Conservation (phyloP, 306 rosid species). For the Cucumis sativus region DNA sequence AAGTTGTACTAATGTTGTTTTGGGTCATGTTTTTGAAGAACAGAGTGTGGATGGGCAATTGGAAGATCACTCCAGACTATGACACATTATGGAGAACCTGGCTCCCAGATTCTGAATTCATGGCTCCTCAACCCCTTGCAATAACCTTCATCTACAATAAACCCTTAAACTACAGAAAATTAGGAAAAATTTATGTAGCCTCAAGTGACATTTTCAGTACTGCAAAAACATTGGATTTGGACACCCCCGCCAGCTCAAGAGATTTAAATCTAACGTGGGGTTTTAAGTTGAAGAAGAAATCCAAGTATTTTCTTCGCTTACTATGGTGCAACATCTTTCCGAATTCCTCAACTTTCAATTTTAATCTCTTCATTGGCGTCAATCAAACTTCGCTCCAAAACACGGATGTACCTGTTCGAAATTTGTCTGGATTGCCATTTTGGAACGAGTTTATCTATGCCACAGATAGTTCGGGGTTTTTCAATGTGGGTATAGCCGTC, state of each 20-base stretch:
- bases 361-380: not conserved
- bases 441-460: not conserved
- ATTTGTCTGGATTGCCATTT: not conserved
- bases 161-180: no score
- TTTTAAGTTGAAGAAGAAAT: constrained; percentile 3
- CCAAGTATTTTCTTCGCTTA: not conserved
- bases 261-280: not conserved
- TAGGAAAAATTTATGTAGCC: not conserved
- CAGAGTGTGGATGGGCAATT: not conserved
- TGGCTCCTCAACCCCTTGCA: not conserved
- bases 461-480: not conserved
- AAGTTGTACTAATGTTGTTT: no score
- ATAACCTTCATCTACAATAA: not conserved
- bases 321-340: not conserved
- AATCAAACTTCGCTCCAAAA: not conserved
- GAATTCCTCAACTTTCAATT: not conserved
- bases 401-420: accelerated
- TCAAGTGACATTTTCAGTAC: not conserved
- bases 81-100: constrained; percentile 10
- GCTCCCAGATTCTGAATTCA: not conserved
- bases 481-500: not conserved
- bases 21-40: no score
- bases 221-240: not conserved
- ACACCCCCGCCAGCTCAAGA: not conserved
- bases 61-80: not conserved